These are phyloP conservation scores for Cladophialophora bantiana DNA, from an alignment of 2,329 filamentous ascomycete species.

Conservation along the genomic window DNA sequence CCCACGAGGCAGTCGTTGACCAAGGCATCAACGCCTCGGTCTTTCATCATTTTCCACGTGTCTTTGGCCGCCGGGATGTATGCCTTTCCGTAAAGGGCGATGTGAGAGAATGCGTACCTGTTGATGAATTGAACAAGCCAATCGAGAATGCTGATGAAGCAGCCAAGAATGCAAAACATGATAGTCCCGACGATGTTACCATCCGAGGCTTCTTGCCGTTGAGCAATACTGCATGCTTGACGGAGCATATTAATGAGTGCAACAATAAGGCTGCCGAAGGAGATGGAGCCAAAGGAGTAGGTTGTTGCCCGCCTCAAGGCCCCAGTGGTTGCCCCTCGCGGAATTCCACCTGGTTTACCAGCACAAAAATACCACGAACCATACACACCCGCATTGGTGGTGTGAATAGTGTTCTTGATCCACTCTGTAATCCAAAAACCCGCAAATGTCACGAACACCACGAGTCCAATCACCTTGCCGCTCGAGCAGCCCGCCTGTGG, in stretches of 20 bases:
- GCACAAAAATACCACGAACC: constrained; percentile 90
- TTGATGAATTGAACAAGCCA: constrained; percentile 92
- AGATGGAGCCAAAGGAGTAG: constrained; percentile 91
- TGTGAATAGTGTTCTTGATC: constrained; percentile 92
- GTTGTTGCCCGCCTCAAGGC: constrained; percentile 82
- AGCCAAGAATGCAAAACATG: constrained; percentile 77
- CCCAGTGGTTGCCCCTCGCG: constrained; percentile 80
- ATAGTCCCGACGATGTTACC: constrained; percentile 73
- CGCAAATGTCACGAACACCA: constrained; percentile 88
- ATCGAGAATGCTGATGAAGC: constrained; percentile 77
- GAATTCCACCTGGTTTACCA: constrained; percentile 68
- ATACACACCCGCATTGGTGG: constrained; percentile 85
- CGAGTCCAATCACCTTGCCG: constrained; percentile 80
- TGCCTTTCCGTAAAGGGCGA: constrained; percentile 88
- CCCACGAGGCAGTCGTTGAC: constrained; percentile 87
- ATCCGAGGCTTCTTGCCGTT: constrained; percentile 66
- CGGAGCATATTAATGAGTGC: constrained; percentile 86
- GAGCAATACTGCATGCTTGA: constrained; percentile 81
- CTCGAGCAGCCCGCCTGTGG: constrained; percentile 66
- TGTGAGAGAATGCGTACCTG: constrained; percentile 89
- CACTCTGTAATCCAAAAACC: constrained; percentile 95
- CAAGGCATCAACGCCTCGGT: constrained; percentile 87
- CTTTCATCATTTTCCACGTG: constrained; percentile 89
- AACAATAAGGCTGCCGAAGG: constrained; percentile 82
- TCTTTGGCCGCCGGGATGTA: constrained; percentile 88